phyloP scores from a whole-genome alignment of 352 stramenopile species.

The Pilasporangium apinafurcum region DNA sequence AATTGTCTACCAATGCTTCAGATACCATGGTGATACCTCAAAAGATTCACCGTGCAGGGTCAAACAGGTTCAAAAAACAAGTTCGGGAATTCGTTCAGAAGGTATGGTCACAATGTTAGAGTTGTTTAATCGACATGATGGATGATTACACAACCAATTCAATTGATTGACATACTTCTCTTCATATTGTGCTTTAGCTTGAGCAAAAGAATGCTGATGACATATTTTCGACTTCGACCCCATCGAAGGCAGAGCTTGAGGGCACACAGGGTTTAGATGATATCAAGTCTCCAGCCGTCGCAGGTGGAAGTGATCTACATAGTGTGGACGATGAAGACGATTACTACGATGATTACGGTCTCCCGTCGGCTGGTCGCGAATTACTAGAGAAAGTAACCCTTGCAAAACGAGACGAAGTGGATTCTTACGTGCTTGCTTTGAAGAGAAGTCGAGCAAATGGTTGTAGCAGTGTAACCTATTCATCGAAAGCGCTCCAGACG shows the following conservation, averaged over 20 bases:
- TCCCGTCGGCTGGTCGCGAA: slow-evolving; percentile 17
- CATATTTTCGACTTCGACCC: slow-evolving; percentile 44
- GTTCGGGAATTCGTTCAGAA: slow-evolving; percentile 71
- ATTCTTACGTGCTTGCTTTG: slow-evolving; percentile 67
- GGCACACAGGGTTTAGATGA: slow-evolving; percentile 23
- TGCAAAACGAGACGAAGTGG: slow-evolving; percentile 61
- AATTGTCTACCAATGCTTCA: not conserved
- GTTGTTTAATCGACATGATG: too few relatives aligned
- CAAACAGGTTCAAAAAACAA: slow-evolving; percentile 82
- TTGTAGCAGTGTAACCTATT: not conserved
- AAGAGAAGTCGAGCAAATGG: slow-evolving; percentile 37
- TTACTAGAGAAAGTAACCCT: slow-evolving; percentile 48
- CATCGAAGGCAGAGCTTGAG: slow-evolving; percentile 30
- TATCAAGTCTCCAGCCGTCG: slow-evolving; percentile 43
- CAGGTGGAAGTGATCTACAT: too few relatives aligned
- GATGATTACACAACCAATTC: too few relatives aligned
- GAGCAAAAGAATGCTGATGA: slow-evolving; percentile 74
- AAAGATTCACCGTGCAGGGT: slow-evolving; percentile 63
- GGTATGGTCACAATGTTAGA: too few relatives aligned
- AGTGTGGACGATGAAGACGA: slow-evolving; percentile 35
- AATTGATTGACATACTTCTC: too few relatives aligned
- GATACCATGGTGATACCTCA: slow-evolving; percentile 12
- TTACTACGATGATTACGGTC: slow-evolving; percentile 33
- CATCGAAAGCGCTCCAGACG: slow-evolving; percentile 2
- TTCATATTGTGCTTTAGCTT: slow-evolving; percentile 33